Percentiles rank a stretch among this genome's conserved stretches.
Evolutionary conservation across 169 alveolate genomes (phyloP).

Genomic region (Theileria luwenshuni): DNA sequence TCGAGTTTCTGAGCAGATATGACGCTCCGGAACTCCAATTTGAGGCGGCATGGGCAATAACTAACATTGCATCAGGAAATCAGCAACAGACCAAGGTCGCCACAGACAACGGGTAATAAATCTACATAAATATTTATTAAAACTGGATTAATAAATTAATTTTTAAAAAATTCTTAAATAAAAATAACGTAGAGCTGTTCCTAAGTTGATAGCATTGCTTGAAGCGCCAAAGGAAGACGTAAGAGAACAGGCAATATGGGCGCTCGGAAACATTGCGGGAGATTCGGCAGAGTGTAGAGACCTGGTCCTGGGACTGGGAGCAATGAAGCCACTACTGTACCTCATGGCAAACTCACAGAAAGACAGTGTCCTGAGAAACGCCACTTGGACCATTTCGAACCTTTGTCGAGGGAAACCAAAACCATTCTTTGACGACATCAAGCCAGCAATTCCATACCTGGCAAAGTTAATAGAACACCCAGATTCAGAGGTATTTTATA

Average conservation of each 20-base stretch:
- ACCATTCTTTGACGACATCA: constrained; percentile 85
- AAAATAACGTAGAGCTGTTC: constrained; percentile 79
- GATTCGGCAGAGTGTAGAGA: constrained; percentile 94
- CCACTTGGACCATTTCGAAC: constrained; percentile 95
- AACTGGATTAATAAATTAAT: constrained; percentile 6
- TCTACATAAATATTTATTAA: constrained; percentile 11
- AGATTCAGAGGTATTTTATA: constrained; percentile 77
- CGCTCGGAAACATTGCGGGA: constrained; percentile 98
- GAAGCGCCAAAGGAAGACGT: constrained; percentile 91
- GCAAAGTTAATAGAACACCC: constrained; percentile 84
- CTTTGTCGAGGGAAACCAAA: constrained; percentile 94
- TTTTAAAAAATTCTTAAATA: not conserved
- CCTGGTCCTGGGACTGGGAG: constrained; percentile 85
- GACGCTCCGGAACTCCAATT: constrained; percentile 94
- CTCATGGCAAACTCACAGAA: constrained; percentile 82
- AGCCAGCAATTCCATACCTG: constrained; percentile 86
- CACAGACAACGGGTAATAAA: constrained; percentile 78
- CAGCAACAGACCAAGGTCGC: constrained; percentile 90
- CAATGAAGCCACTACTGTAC: constrained; percentile 82
- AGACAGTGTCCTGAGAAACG: constrained; percentile 90
- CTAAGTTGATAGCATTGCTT: constrained; percentile 83
- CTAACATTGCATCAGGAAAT: constrained; percentile 96
- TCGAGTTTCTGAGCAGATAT: constrained; percentile 80
- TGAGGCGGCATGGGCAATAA: constrained; percentile 96
- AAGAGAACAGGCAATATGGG: constrained; percentile 97